phyloP scores from a whole-genome alignment of 2,329 filamentous ascomycete species.

The Fusarium mexicanum region DNA sequence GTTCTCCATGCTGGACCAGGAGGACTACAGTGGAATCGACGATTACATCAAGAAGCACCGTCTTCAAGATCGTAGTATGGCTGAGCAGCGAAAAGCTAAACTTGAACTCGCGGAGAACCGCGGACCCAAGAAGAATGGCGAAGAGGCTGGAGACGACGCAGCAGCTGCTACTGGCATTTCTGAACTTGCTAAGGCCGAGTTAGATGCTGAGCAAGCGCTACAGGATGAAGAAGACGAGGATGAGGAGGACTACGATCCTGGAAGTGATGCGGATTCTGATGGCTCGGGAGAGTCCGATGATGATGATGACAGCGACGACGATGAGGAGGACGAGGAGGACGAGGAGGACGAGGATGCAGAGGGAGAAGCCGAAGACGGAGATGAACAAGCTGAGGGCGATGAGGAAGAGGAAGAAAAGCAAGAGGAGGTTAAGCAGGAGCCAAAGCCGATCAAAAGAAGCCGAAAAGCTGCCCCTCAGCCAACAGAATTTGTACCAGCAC shows the following conservation, averaged over 20 bases:
- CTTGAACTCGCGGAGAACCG: slow-evolving; percentile 69
- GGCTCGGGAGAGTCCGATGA: slow-evolving; percentile 66
- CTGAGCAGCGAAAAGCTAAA: slow-evolving; percentile 73
- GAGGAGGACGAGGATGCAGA: slow-evolving; percentile 41
- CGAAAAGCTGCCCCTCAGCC: neutral
- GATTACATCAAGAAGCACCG: slow-evolving; percentile 69
- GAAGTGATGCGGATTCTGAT: slow-evolving; percentile 67
- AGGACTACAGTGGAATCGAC: slow-evolving; percentile 72
- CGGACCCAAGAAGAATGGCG: slow-evolving; percentile 55
- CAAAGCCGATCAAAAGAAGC: neutral
- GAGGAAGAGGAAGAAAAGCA: slow-evolving; percentile 38
- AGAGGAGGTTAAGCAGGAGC: slow-evolving; percentile 27
- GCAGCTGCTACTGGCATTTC: slow-evolving; percentile 53
- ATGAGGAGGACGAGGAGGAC: slow-evolving; percentile 50
- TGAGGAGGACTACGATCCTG: slow-evolving; percentile 74
- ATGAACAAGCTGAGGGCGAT: slow-evolving; percentile 28
- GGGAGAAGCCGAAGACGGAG: slow-evolving; percentile 35
- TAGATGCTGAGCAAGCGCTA: slow-evolving; percentile 62
- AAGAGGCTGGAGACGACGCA: slow-evolving; percentile 51
- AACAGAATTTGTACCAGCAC: neutral
- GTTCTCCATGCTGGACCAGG: slow-evolving; percentile 76
- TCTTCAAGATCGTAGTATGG: slow-evolving; percentile 74
- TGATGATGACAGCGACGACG: slow-evolving; percentile 54
- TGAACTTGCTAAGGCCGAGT: slow-evolving; percentile 60
- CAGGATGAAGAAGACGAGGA: slow-evolving; percentile 71